A percentile compares a stretch with the other conserved stretches of the same genome.
Evolutionary conservation across 805 yeast species (phyloP).

Genomic region (Candida orba): DNA sequence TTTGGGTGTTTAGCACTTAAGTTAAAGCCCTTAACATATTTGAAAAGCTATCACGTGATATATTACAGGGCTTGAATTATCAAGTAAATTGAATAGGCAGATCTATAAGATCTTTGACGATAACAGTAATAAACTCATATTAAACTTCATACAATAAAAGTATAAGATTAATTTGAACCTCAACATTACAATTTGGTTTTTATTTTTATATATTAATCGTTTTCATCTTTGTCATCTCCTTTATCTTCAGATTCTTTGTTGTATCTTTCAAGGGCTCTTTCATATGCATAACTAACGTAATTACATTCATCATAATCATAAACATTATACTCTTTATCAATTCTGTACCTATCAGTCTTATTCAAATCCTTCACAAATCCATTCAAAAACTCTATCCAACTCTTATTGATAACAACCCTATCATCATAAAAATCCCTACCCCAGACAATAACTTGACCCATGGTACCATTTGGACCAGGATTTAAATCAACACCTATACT

Average conservation of each 20-base stretch:
- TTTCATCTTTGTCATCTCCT: too few species aligned
- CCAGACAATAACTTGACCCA: constrained; percentile 14
- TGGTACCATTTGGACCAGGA: constrained; percentile 12
- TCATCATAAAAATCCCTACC: constrained; percentile 12
- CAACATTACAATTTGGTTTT: too few species aligned
- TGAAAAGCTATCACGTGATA: not conserved
- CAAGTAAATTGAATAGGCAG: too few species aligned
- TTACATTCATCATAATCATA: constrained; percentile 6
- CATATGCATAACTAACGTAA: constrained; percentile 6
- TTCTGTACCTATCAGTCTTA: not conserved
- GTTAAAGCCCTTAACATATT: too few species aligned
- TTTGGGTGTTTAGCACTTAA: not conserved
- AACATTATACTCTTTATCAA: constrained; percentile 8
- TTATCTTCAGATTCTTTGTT: too few species aligned
- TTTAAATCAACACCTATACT: constrained; percentile 13
- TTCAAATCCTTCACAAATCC: constrained; percentile 1
- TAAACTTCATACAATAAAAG: too few species aligned
- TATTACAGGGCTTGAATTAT: not conserved
- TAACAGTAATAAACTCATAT: too few species aligned
- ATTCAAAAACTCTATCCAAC: constrained; percentile 6
- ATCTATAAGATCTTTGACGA: too few species aligned
- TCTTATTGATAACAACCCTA: constrained; percentile 4
- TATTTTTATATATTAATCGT: too few species aligned
- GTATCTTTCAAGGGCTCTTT: not conserved
- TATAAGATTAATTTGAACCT: too few species aligned